Evolutionary conservation across 352 stramenopile species (phyloP), one percentile per base, ranked within the genome.

Genomic region (Phytophthora foliorum): DNA sequence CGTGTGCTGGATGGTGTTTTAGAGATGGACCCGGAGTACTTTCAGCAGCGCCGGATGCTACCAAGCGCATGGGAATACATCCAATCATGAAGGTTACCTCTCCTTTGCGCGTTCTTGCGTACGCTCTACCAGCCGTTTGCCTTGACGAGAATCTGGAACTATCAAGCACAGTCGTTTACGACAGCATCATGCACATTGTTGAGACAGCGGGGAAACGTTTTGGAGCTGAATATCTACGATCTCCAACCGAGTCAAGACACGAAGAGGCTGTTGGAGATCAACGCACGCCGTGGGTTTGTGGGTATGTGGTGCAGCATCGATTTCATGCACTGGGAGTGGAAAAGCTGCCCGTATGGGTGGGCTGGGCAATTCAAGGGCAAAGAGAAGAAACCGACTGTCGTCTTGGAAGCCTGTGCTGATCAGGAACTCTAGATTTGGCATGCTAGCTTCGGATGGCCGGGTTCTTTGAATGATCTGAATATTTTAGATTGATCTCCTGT

Each of bases 291-390:
- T 14, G 48, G 48, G n/a, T 42, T 62, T 16, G 17, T 62, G 3
- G 54, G 24, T 6, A 62, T 62, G 41, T 62, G 54, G 54, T 51
- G 16, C 10, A 62, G 54, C 29, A 62, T 62, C 31, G 54, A 62
- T 21, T 54, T 27, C 17, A 62, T 58, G 34, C 22, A 58, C 51
- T 58, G 34, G 51, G 19, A 48, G 21, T 58, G 51, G 51, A 48
- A 58, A 10, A 53, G 53, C 8, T 62, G 39, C 29, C 39, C 54
- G 5, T 45, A 5, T 42, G 41, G 6, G 5, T 29, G 11, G 10
- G 29, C 54, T 10, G 39, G 54, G n/a, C 42, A 62, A 27, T 62
- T 62, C 13, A 53, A 62, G 19, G 42, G 51, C n/a, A 9, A 57
- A 45, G 21, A n/a, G 24, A 46, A 57, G 22, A 57, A 57, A 13